These are phyloP conservation scores for Gossypioides kirkii DNA, from an alignment of 345 rosid genomes.

Conservation along the genomic window DNA sequence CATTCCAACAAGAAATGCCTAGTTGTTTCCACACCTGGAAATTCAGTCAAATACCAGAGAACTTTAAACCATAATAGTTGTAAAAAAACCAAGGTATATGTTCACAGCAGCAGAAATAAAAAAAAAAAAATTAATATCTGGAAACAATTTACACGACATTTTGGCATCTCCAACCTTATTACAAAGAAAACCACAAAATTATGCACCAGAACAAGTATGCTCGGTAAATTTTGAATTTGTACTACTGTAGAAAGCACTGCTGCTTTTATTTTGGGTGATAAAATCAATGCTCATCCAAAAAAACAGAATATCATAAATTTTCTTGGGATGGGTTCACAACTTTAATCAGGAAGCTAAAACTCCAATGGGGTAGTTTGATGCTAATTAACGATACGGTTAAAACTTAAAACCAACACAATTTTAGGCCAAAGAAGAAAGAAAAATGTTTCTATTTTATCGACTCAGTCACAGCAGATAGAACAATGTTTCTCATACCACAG, in stretches of 20 bases:
- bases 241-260: too few relatives aligned
- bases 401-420: not conserved
- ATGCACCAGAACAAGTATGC: not conserved
- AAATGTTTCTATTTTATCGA: not conserved
- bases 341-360: not conserved
- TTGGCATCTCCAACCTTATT: not conserved
- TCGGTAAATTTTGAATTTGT: too few relatives aligned
- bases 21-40: slow-evolving; percentile 80
- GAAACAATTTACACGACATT: not conserved
- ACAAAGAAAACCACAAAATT: not conserved
- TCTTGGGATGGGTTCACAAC: not conserved
- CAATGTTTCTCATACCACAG: not conserved
- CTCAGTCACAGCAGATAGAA: not conserved
- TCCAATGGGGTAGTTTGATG: not conserved
- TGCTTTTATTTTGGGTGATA: not conserved
- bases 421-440: not conserved
- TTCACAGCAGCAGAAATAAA: not conserved
- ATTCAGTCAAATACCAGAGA: not conserved
- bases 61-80: slow-evolving; percentile 1
- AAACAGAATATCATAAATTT: not conserved
- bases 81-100: not conserved
- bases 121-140: not conserved
- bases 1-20: slow-evolving; percentile 92
- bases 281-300: not conserved
- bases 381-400: not conserved